Evolutionary conservation across 495 filamentous ascomycete species (phyloP), one percentile per base, ranked within the genome.

Genomic region (Annulohypoxylon moriforme): DNA sequence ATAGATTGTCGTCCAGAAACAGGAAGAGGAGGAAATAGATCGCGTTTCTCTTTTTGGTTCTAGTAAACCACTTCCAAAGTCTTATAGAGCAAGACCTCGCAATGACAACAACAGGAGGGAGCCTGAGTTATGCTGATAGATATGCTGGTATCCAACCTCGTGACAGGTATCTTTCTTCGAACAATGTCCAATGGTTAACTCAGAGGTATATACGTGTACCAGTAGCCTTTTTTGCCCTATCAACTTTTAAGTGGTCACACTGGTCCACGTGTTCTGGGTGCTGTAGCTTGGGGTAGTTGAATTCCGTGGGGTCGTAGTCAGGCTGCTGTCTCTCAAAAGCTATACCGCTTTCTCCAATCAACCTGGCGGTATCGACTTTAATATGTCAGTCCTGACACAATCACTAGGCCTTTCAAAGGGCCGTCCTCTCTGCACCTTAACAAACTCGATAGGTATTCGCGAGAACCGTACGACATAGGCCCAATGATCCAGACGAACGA

Each of bases 151-250:
- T 69, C 64, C 57, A 74, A 68, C 65, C 69, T 68, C 67, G 67
- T 75, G 69, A 68, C 66, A 67, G 70, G 70, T 71, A 57, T 71
- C 52, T 68, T 52, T 14, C 36, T 50, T 3, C 47, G 22, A 29
- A 61, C 36, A 62, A 56, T 38, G 34, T 75, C 60, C 60, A 68
- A 65, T 72, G 40, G 57, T 33, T 50, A 50, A 24, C 50, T 64
- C n/a, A 40, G 38, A 59, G 63, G 71, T 76, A 75, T 75, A 78
- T 76, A 78, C 76, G 76, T 76, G 76, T 78, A 73, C 74, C 69
- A 69, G 74, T 76, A 67, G 65, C 58, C 71, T 68, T 34, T 71
- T 67, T 67, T 58, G 60, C 56, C 68, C 72, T 65, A 69, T 72
- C 57, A 68, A 69, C 62, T 57, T 57, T 66, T 34, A 50, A 62